Percentiles rank a stretch among this genome's conserved stretches.
phyloP scores from a whole-genome alignment of 306 rosid species.

The Astragalus glycyphyllos region DNA sequence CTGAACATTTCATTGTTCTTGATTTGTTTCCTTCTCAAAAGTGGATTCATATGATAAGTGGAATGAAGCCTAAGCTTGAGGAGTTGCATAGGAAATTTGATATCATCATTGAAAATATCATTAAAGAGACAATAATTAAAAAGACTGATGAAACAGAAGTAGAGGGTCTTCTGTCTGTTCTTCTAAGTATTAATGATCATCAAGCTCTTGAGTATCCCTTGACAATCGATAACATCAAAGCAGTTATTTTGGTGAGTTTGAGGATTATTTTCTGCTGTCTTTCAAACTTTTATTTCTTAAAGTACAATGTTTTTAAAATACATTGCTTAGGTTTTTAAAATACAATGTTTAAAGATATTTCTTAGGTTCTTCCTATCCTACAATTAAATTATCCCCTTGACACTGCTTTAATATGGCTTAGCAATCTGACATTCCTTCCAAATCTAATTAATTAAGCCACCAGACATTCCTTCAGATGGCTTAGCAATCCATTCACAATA shows the following conservation, averaged over 20 bases:
- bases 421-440: too few relatives aligned
- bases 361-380: too few relatives aligned
- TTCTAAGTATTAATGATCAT: constrained; percentile 35
- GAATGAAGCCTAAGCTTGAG: constrained; percentile 25
- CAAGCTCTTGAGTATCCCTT: constrained; percentile 35
- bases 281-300: too few relatives aligned
- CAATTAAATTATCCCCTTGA: too few relatives aligned
- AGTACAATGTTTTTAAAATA: too few relatives aligned
- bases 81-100: constrained; percentile 27
- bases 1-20: constrained; percentile 7
- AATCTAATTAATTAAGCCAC: too few relatives aligned
- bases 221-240: constrained; percentile 40
- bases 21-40: constrained; percentile 44
- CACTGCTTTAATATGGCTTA: too few relatives aligned
- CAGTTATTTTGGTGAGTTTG: constrained; percentile 38
- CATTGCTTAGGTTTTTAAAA: too few relatives aligned
- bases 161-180: constrained; percentile 25
- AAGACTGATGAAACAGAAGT: background rate
- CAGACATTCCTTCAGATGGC: too few relatives aligned
- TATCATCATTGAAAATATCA: constrained; percentile 39
- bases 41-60: constrained; percentile 29
- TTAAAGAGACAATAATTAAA: background rate
- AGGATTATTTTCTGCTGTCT: background rate
- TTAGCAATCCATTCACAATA: too few relatives aligned
- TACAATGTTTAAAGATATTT: too few relatives aligned